phyloP scores from a whole-genome alignment of 495 filamentous ascomycete species.

The Xylaria grammica region DNA sequence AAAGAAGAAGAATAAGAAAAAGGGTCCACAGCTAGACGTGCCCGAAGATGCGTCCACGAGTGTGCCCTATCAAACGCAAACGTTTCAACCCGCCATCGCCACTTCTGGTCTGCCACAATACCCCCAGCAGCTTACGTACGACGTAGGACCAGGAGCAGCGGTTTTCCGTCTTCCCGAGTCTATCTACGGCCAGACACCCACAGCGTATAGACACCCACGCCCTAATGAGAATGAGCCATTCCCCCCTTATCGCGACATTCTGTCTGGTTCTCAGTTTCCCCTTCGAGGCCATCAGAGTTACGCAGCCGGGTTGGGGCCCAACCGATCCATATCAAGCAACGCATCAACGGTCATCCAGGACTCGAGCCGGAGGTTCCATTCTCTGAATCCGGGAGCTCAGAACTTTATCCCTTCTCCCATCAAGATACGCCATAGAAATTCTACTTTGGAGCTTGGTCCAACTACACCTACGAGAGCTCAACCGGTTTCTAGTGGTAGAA shows the following conservation, averaged over 20 bases:
- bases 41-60: background rate
- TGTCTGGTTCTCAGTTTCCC: slow-evolving; percentile 7
- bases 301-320: background rate
- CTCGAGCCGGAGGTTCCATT: background rate
- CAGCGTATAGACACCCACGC: background rate
- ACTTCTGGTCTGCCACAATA: background rate
- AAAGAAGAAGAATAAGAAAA: slow-evolving; percentile 19
- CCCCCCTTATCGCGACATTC: slow-evolving; percentile 15
- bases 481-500: too few species aligned
- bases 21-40: background rate
- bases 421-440: background rate
- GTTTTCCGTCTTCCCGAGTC: background rate
- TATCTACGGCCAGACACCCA: background rate
- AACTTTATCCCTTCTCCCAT: background rate
- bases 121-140: background rate
- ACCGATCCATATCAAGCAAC: slow-evolving; percentile 3
- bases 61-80: background rate
- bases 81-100: slow-evolving; percentile 5
- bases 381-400: slow-evolving; percentile 8
- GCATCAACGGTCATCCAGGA: background rate
- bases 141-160: background rate
- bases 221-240: slow-evolving; percentile 16
- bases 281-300: background rate
- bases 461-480: too few species aligned
- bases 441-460: background rate